Conservation (phyloP, 140 eudicot species). For the Oenanthe javanica region DNA sequence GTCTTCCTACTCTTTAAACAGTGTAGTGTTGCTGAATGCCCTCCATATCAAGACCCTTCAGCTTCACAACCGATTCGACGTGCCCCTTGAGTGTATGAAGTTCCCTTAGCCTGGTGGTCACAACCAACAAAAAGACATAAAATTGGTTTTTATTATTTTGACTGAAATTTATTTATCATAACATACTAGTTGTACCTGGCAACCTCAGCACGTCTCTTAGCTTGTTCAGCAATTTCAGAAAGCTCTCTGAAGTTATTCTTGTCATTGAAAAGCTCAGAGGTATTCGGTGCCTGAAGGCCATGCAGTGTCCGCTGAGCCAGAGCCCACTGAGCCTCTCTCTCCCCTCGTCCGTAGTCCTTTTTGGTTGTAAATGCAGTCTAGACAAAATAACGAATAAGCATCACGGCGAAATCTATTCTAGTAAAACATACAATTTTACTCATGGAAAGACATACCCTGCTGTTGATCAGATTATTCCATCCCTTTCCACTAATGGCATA, state of each 20-base stretch:
- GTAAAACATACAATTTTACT: not conserved
- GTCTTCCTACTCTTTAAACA: conserved; percentile 2
- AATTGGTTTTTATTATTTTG: not conserved
- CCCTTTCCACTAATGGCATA: conserved; percentile 12
- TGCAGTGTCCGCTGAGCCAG: conserved; percentile 10
- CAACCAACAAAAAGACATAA: not conserved
- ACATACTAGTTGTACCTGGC: not conserved
- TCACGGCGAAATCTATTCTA: not conserved
- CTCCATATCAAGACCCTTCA: conserved; percentile 10
- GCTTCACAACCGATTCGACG: conserved; percentile 10
- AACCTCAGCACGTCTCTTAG: conserved; percentile 12
- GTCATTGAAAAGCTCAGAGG: conserved; percentile 6
- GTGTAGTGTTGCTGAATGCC: conserved; percentile 15
- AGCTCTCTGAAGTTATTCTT: conserved; percentile 9
- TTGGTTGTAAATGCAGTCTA: conserved; percentile 78
- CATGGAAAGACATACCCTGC: not conserved
- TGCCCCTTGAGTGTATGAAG: conserved; percentile 11
- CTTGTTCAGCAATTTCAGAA: conserved; percentile 11
- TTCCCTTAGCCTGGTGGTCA: conserved; percentile 8
- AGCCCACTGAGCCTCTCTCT: conserved; percentile 16
- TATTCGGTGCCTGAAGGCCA: conserved; percentile 3
- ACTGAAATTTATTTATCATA: not conserved
- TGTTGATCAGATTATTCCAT: conserved; percentile 6
- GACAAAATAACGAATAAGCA: conserved; percentile 12
- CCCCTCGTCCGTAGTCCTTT: conserved; percentile 29